Evolutionary conservation across 2,329 filamentous ascomycete species (phyloP), one percentile per base, ranked within the genome.

Genomic region (Aureobasidium sp.): DNA sequence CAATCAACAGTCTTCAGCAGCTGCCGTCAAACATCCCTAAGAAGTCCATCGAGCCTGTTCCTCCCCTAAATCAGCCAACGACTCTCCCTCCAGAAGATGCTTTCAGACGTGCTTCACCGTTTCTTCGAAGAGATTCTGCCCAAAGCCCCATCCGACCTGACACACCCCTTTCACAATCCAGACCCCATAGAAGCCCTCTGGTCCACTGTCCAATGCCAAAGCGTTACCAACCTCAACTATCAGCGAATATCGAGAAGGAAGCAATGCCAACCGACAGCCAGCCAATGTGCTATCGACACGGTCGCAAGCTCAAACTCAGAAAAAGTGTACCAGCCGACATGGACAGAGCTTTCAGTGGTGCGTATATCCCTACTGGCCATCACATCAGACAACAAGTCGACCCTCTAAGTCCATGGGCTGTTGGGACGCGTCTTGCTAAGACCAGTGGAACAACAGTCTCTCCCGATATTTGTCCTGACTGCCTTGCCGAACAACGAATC

Each of bases 391-490:
- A 66, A 29, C 68, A 72, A 52, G 63, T 68, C 36, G 69, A 72
- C 13, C 67, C 67, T 10, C 68, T 69, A 13, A 73, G 70, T 63
- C 70, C 69, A 3, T 72, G 68, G 67, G 64, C 59, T 36, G 61
- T 65, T 54, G 29, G 55, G 27, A 58, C 45, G 29, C 63, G 48
- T 64, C 63, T 65, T 61, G 62, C 65, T 58, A 66, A 62, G 61
- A 63, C 55, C 55, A 63, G 63, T 62, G 55, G 58, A 61, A 66
- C 63, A 42, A 61, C 57, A 63, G 48, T 63, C 64, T 66, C 66
- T 32, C 64, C 64, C 16, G 62, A 65, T 36, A 49, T 62, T 7
- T 72, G 70, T 59, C 69, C 71, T 15, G 71, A 73, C 52, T 72
- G 69, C 59, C 62, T 69, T 21, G 65, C 67, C 9, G 71, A 72